Evolutionary conservation across 2,329 filamentous ascomycete genomes (phyloP), one percentile per base, ranked within the genome.

Genomic region (Ascochyta koolunga): DNA sequence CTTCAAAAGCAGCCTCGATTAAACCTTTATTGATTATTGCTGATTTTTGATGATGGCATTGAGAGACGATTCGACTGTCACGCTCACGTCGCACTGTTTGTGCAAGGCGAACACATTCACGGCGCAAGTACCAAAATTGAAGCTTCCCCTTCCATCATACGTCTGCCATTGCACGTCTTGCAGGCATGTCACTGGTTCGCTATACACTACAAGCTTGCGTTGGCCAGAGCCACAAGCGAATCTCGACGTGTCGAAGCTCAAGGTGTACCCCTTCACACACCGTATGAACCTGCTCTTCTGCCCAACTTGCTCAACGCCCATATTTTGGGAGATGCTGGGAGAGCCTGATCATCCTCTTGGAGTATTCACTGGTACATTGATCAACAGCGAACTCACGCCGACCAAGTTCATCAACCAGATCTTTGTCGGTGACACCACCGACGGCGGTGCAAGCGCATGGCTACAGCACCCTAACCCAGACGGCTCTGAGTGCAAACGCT

Each of bases 91-190:
- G 4, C 73, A 76, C 38, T 83, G 81, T 52, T 74, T 82, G 10
- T 83, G 80, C 73, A 75, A 75, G 49, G 52, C 66, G 0, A 74
- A 81, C 56, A 70, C 52, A 13, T 82, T 80, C 69, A 74, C 62
- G 5, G 49, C 75, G 1, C 21, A 58, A 1, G 49, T 81, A 1
- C 48, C 69, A 1, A 52, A 44, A 15, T 71, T 75, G 1, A 57
- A 63, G 0, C 71, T 82, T 2, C 81, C 80, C 7, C 68, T 84
- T 0, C 52, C 67, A 35, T 77, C 71, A 0, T 64, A 65, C 5
- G 71, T 69, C 50, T 83, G 82, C 60, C 81, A 83, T 68, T 83
- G 81, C 70, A 68, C 67, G 16, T 82, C 80, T 2, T 83, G 82
- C 61, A 76, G 81, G 1, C 79, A 78, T 49, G 31, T 69, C 2